Evolutionary conservation across 2,329 filamentous ascomycete genomes (phyloP).

Genomic region (Penicillium sp.): DNA sequence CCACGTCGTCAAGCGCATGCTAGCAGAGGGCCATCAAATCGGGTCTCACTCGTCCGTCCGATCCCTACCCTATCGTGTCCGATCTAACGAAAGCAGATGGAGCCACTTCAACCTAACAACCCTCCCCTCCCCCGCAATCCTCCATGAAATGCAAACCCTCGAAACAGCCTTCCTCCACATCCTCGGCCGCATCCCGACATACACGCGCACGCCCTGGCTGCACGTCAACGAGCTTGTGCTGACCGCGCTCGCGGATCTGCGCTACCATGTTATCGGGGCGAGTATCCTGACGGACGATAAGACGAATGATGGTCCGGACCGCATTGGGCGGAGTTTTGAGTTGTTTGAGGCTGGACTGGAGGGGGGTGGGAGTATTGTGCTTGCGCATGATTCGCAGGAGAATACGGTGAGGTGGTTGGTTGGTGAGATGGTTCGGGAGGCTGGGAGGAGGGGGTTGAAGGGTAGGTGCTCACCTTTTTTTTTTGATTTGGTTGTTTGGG

Average conservation of each 20-base stretch:
- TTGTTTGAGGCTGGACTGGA: conserved; percentile 36
- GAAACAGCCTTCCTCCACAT: conserved; percentile 45
- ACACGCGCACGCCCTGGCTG: conserved; percentile 53
- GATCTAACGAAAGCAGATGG: conserved; percentile 31
- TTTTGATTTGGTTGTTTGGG: neutral
- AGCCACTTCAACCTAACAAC: conserved; percentile 42
- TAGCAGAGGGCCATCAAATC: conserved; percentile 48
- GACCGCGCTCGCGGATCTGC: conserved; percentile 42
- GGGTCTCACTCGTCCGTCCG: conserved; percentile 48
- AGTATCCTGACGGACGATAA: conserved; percentile 51
- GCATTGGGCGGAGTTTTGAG: conserved; percentile 34
- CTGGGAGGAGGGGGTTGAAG: conserved; percentile 45
- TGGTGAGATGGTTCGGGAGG: conserved; percentile 37
- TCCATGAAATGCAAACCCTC: conserved; percentile 44
- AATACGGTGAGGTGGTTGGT: conserved; percentile 39
- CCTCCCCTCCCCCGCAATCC: conserved; percentile 36
- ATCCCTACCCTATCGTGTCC: neutral
- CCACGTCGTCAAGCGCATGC: conserved; percentile 34
- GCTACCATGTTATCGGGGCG: conserved; percentile 49
- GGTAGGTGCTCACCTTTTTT: conserved; percentile 15
- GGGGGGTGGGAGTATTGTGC: conserved; percentile 35
- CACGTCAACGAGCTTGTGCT: conserved; percentile 36
- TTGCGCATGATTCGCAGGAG: conserved; percentile 43
- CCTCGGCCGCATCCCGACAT: conserved; percentile 49
- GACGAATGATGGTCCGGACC: conserved; percentile 33